These are phyloP conservation scores for Phylloporus rhodoxanthus DNA, from an alignment of 768 basidiomycete genomes.

Conservation along the genomic window DNA sequence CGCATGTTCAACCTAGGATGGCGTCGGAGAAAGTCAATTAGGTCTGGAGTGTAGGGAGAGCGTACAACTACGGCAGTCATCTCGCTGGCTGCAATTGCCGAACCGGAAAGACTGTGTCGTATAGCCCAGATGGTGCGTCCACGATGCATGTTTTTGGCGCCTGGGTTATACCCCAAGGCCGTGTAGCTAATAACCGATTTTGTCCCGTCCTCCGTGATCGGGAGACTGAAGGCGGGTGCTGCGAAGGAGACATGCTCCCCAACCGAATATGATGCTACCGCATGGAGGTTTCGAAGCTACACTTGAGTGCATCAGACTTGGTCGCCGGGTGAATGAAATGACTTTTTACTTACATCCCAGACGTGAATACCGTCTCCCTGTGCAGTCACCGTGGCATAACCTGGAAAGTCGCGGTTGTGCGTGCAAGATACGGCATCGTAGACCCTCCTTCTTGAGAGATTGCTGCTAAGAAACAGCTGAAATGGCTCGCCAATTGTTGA, in stretches of 20 bases:
- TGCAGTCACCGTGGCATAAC: conserved; percentile 59
- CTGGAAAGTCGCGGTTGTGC: conserved; percentile 33
- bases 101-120: conserved; percentile 46
- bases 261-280: conserved; percentile 62
- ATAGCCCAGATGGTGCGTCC: conserved; percentile 58
- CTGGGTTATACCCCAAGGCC: conserved; percentile 45
- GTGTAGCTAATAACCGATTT: conserved; percentile 50
- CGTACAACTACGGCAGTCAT: conserved; percentile 43
- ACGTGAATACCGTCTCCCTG: conserved; percentile 75
- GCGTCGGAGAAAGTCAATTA: conserved; percentile 7
- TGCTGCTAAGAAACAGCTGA: conserved; percentile 24
- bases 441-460: conserved; percentile 5
- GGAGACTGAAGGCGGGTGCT: conserved; percentile 48
- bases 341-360: conserved; percentile 50
- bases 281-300: conserved; percentile 61
- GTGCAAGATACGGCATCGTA: conserved; percentile 17
- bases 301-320: conserved; percentile 8
- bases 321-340: neutral
- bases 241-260: conserved; percentile 60
- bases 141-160: conserved; percentile 33
- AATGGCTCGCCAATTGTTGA: conserved; percentile 30
- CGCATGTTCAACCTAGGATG: conserved; percentile 38
- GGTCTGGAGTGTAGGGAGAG: conserved; percentile 9
- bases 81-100: conserved; percentile 29
- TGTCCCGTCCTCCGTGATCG: conserved; percentile 28